These are phyloP conservation scores for Acorus calamus DNA, from an alignment of 106 monocot species.

Conservation along the genomic window DNA sequence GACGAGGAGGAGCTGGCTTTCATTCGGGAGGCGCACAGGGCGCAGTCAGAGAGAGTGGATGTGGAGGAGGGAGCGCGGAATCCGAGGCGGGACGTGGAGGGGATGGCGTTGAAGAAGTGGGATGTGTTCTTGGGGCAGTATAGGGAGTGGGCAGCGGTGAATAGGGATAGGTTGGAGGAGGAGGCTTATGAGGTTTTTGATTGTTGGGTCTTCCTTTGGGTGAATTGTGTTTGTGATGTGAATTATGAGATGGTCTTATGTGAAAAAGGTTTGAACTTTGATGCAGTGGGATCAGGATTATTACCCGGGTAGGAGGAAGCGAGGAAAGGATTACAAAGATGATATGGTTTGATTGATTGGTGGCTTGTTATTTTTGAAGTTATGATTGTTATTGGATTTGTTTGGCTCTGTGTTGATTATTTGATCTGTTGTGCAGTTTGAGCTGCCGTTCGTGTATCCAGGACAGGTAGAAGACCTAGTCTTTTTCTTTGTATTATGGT, in stretches of 20 bases:
- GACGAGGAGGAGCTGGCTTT: conserved; percentile 70
- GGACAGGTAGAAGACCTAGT: conserved; percentile 49
- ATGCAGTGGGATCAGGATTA: conserved; percentile 96
- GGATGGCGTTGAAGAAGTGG: conserved; percentile 55
- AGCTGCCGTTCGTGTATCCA: conserved; percentile 95
- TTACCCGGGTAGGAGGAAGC: conserved; percentile 91
- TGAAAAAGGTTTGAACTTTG: background rate
- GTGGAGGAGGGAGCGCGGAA: conserved; percentile 20
- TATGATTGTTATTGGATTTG: background rate
- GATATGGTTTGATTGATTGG: conserved; percentile 53
- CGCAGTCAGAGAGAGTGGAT: conserved; percentile 47
- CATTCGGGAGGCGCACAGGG: conserved; percentile 63
- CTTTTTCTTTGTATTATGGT: background rate
- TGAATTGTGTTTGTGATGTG: too few species aligned
- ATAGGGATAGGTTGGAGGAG: conserved; percentile 60
- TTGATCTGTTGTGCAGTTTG: conserved; percentile 47
- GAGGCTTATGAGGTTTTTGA: conserved; percentile 79
- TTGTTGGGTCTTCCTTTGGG: conserved; percentile 3
- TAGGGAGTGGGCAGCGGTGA: conserved; percentile 82
- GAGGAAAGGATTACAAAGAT: conserved; percentile 93
- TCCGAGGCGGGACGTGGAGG: conserved; percentile 21
- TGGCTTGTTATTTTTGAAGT: background rate
- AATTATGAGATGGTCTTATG: too few species aligned
- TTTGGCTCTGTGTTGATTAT: background rate
- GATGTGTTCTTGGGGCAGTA: conserved; percentile 94